These are phyloP conservation scores for Macrocystidia cucumis DNA, from an alignment of 1,284 basidiomycete species.

Conservation along the genomic window DNA sequence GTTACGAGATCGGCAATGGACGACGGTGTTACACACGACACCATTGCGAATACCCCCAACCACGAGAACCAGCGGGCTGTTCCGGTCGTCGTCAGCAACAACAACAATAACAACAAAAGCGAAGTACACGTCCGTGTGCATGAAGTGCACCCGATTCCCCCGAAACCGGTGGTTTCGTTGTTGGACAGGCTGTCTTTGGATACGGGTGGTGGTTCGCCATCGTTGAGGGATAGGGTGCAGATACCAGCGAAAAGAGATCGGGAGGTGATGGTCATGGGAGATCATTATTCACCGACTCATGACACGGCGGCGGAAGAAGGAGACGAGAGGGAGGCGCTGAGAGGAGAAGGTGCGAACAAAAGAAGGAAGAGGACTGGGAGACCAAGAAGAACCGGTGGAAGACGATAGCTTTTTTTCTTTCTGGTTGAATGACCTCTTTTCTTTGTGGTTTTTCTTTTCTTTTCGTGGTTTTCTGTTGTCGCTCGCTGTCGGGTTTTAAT, in stretches of 20 bases:
- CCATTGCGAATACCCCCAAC: slow-evolving; percentile 3
- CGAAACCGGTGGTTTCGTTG: slow-evolving; percentile 17
- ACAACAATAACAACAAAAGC: slow-evolving; percentile 4
- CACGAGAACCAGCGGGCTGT: slow-evolving; percentile 1
- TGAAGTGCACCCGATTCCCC: slow-evolving; percentile 8
- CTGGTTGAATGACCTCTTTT: too few relatives aligned
- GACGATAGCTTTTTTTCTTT: too few relatives aligned
- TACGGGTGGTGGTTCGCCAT: slow-evolving; percentile 11
- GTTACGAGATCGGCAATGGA: neutral
- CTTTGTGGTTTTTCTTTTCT: too few relatives aligned
- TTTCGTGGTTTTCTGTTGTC: too few relatives aligned
- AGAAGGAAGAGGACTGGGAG: slow-evolving; percentile 16
- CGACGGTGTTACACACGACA: neutral
- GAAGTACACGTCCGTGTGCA: slow-evolving; percentile 6
- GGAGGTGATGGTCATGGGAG: slow-evolving; percentile 23
- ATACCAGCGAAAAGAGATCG: slow-evolving; percentile 28
- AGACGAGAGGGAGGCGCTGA: too few relatives aligned
- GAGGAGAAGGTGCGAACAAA: too few relatives aligned
- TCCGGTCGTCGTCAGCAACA: neutral
- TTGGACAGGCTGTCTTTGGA: slow-evolving; percentile 20
- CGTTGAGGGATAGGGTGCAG: slow-evolving; percentile 23
- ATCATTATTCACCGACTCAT: too few relatives aligned
- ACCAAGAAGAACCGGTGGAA: slow-evolving; percentile 12
- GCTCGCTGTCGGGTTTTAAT: too few relatives aligned
- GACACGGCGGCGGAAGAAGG: too few relatives aligned